Evolutionary conservation across 1,284 basidiomycete species (phyloP), one percentile per base, ranked within the genome.

Genomic region (Entoloma clypeatum): DNA sequence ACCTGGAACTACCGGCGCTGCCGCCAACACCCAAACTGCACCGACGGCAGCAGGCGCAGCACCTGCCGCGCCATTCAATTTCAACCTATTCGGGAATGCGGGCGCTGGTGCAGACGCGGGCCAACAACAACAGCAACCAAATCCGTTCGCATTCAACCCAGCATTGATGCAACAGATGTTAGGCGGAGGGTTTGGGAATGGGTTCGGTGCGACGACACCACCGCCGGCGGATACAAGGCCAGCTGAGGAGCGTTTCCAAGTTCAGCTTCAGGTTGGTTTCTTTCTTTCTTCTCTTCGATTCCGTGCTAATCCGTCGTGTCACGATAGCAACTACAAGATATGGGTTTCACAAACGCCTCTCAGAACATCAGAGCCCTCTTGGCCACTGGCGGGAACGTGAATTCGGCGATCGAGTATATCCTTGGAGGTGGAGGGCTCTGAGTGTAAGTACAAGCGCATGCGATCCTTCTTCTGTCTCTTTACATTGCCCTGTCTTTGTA

Each of bases 321-420:
- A 37, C 29, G 28, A 13, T 50, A 89, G 83, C 90, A 92, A 77
- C 59, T 94, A 51, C 84, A 89, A 65, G 88, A 86, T 45, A 91
- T 91, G 87, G 87, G 88, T 1, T 90, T 91, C 61, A 75, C 69
- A 16, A 88, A 93, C 48, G 89, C 90, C 7, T 62, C 77, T 35
- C 90, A 93, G 72, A 95, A 95, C 58, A 73, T 95, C n/a, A 74
- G 90, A 13, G 91, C 92, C 7, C 67, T 95, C 39, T 72, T 90
- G 19, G 87, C 87, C 33, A 93, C 90, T 0, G 91, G 80, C 14
- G 92, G 92, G 4, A 92, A 93, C 56, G 89, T 95, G 21, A 79
- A 93, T 59, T 76, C 83, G 18, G 91, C 92, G 26, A 88, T 95
- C 53, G 92, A 94, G 65, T 91, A 94, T 58, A 92, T 95, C 51